phyloP scores from a whole-genome alignment of 495 filamentous ascomycete genomes.

The Penicillium soppii region DNA sequence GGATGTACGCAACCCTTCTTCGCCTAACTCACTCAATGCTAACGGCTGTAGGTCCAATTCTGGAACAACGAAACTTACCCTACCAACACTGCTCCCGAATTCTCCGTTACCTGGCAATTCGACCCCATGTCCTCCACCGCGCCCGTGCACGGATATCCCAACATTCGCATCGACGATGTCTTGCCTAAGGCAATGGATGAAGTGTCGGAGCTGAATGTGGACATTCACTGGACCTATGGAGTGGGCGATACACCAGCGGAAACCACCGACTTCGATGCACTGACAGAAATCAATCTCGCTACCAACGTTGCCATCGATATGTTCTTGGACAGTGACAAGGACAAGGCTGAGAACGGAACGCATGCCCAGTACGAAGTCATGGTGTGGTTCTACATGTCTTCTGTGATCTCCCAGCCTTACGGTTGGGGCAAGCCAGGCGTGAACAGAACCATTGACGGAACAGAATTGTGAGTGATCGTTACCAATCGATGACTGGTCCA shows the following conservation, averaged over 20 bases:
- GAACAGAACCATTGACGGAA: conserved; percentile 25
- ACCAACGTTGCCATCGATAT: conserved; percentile 48
- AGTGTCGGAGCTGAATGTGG: conserved; percentile 23
- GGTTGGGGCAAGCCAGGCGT: conserved; percentile 13
- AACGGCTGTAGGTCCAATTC: conserved; percentile 27
- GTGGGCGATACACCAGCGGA: conserved; percentile 25
- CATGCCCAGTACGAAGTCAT: conserved; percentile 44
- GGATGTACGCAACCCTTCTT: conserved; percentile 22
- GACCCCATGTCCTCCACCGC: conserved; percentile 15
- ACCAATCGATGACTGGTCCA: not conserved
- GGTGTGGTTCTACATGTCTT: conserved; percentile 39
- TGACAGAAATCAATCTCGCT: conserved; percentile 24
- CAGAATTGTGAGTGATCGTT: conserved; percentile 30
- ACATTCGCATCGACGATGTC: conserved; percentile 28
- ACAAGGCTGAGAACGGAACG: conserved; percentile 23
- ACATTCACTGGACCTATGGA: conserved; percentile 37
- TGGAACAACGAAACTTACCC: conserved; percentile 36
- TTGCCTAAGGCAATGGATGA: conserved; percentile 22
- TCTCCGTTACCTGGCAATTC: conserved; percentile 39
- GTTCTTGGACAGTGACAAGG: conserved; percentile 38
- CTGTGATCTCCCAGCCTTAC: conserved; percentile 24
- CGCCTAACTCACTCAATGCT: not conserved
- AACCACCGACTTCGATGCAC: conserved; percentile 9
- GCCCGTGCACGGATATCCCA: conserved; percentile 41
- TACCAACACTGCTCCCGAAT: conserved; percentile 33